Evolutionary conservation across 2,329 filamentous ascomycete species (phyloP).

Genomic region (Fusarium sp.): DNA sequence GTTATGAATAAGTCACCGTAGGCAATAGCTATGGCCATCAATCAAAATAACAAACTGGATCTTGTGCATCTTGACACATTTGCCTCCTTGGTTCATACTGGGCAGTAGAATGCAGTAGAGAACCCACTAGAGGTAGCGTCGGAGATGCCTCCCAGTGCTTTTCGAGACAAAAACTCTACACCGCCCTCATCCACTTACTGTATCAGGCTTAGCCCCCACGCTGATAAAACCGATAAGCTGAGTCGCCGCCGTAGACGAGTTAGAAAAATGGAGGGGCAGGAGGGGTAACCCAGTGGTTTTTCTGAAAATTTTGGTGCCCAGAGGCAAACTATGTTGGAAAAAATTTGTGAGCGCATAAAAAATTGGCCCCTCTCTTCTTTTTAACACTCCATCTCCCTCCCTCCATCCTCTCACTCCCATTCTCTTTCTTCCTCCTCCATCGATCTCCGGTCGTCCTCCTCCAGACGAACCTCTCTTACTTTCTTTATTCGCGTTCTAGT

Average conservation of each 20-base stretch:
- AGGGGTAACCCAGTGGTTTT: constrained; percentile 35
- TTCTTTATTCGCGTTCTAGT: constrained; percentile 41
- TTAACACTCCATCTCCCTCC: constrained; percentile 40
- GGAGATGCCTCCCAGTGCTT: constrained; percentile 30
- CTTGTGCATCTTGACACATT: constrained; percentile 12
- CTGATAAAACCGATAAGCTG: constrained; percentile 50
- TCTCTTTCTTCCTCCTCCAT: constrained; percentile 50
- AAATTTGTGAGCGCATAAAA: constrained; percentile 45
- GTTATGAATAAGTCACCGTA: not conserved
- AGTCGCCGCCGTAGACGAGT: constrained; percentile 38
- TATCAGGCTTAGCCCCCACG: constrained; percentile 27
- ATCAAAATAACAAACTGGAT: not conserved
- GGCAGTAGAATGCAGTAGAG: constrained; percentile 1
- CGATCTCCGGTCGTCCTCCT: constrained; percentile 55
- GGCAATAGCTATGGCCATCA: not conserved
- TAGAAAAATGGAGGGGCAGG: constrained; percentile 42
- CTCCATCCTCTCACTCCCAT: constrained; percentile 44
- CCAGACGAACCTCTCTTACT: constrained; percentile 53
- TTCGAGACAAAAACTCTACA: constrained; percentile 36
- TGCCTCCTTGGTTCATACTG: constrained; percentile 7
- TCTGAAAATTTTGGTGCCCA: constrained; percentile 27
- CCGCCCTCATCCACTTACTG: constrained; percentile 40
- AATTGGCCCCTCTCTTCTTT: constrained; percentile 45
- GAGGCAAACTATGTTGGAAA: constrained; percentile 29
- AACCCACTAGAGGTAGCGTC: constrained; percentile 15